Evolutionary conservation across 352 stramenopile species (phyloP), one percentile per base, ranked within the genome.

Genomic region (Pythium phragmitis): DNA sequence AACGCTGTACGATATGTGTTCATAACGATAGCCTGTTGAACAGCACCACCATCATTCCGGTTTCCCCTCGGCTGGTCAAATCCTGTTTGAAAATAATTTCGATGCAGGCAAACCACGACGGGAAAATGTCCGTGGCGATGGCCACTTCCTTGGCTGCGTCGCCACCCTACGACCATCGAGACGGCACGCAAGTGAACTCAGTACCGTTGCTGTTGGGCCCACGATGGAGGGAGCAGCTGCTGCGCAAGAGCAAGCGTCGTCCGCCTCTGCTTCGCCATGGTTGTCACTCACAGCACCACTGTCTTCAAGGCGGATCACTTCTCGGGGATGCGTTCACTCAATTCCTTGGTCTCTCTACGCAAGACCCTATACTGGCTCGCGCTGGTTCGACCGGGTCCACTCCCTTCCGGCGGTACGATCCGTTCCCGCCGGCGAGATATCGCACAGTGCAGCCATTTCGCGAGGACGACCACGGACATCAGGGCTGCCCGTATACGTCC

Each of bases 321-420:
- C 17, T 58, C 13, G 16, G 59, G 13, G 39, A 28, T 8, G 19
- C 1, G 2, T 36, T 26, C 19, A 21, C 41, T n/a, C 17, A 41
- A 2, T 37, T 33, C 11, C 33, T 26, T 19, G 33, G 7, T 3
- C 33, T 28, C 17, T 8, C 50, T 2, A 4, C 26, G 12, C 26
- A 7, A 1, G 21, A 2, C 4, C 7, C 9, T 12, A 49, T 16
- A 21, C 13, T 42, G 30, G 2, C 16, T 11, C 43, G 36, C 34
- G 34, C 21, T 6, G 23, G 21, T 7, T 42, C 26, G 45, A 36
- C 60, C 23, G 37, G 34, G 3, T 19, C 37, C 13, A 39, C n/a
- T 14, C 47, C 48, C 1, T 68, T 68, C 41, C 62, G 54, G 19
- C 47, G 46, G 14, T 69, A 65, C 48, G 55, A 69, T 12, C 11